A percentile compares a stretch with the other conserved stretches of the same genome.
phyloP scores from a whole-genome alignment of 192 early-diverging fungal genomes.

The Entophlyctis luteolus region DNA sequence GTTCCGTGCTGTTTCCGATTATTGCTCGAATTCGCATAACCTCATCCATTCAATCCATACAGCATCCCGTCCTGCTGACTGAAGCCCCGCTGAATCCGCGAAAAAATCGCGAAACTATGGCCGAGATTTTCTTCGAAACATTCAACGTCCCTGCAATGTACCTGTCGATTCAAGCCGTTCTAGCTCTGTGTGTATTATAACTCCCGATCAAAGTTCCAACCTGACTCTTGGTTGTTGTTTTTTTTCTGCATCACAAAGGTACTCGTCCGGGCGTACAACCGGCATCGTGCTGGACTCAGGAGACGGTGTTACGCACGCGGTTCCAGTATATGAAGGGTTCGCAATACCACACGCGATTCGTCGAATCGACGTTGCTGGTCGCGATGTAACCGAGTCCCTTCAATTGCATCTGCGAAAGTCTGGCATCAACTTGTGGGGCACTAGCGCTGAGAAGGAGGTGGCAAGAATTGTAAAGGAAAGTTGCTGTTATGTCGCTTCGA shows the following conservation, averaged over 20 bases:
- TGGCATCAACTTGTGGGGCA: conserved; percentile 77
- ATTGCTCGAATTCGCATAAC: no score
- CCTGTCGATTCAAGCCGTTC: conserved; percentile 94
- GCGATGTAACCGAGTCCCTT: conserved; percentile 88
- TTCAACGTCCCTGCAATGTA: conserved; percentile 98
- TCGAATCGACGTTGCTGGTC: conserved; percentile 88
- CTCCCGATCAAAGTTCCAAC: no score
- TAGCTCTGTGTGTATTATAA: conserved; percentile 85
- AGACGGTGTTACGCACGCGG: conserved; percentile 90
- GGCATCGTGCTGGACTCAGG: conserved; percentile 95
- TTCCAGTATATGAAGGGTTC: conserved; percentile 96
- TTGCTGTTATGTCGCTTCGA: conserved; percentile 85
- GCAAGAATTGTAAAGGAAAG: conserved; percentile 96
- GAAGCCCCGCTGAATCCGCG: conserved; percentile 95
- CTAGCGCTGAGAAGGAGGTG: conserved; percentile 91
- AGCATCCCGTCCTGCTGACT: conserved; percentile 96
- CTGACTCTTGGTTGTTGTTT: no score
- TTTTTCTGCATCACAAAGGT: no score
- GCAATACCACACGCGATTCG: conserved; percentile 90
- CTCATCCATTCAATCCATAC: no score
- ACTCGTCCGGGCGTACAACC: conserved; percentile 95
- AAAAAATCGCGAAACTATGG: conserved; percentile 86
- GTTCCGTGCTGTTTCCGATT: no score
- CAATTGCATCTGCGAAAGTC: conserved; percentile 89
- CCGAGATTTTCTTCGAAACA: conserved; percentile 97